Conservation (phyloP, 2,329 filamentous ascomycete species). For the Onygenales sp. region DNA sequence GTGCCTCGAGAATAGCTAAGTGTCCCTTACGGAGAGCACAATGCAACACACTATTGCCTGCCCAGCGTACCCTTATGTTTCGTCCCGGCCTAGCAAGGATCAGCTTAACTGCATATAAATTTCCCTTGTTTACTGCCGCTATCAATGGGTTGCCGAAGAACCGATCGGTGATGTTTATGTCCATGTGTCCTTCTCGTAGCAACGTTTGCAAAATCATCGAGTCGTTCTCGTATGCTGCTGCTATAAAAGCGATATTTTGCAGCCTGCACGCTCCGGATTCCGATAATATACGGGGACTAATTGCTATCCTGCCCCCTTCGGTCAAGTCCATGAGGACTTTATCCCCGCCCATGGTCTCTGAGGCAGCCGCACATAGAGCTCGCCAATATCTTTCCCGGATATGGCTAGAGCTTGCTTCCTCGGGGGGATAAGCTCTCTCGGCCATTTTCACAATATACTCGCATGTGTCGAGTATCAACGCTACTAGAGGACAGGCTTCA, state of each 20-base stretch:
- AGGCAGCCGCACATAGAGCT: too few species aligned
- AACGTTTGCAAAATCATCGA: neutral
- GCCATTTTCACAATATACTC: too few species aligned
- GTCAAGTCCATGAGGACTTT: too few species aligned
- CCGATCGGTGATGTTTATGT: neutral
- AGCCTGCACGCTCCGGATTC: neutral
- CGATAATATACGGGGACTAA: neutral
- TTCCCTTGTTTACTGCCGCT: neutral
- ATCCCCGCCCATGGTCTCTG: too few species aligned
- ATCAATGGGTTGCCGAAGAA: neutral
- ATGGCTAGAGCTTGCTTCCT: too few species aligned
- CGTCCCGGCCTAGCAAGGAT: neutral
- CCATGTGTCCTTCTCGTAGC: neutral
- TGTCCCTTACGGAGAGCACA: neutral
- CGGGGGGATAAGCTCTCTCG: too few species aligned
- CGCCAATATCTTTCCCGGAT: too few species aligned
- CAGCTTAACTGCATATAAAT: neutral
- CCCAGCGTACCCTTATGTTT: neutral
- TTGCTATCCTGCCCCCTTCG: neutral
- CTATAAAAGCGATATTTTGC: neutral
- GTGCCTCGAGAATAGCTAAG: neutral
- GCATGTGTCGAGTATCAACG: too few species aligned
- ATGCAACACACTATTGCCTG: neutral
- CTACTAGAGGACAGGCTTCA: too few species aligned
- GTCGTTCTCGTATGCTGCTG: neutral